Evolutionary conservation across 2,329 filamentous ascomycete genomes (phyloP), one percentile per base, ranked within the genome.

Genomic region (Fusarium secorum): DNA sequence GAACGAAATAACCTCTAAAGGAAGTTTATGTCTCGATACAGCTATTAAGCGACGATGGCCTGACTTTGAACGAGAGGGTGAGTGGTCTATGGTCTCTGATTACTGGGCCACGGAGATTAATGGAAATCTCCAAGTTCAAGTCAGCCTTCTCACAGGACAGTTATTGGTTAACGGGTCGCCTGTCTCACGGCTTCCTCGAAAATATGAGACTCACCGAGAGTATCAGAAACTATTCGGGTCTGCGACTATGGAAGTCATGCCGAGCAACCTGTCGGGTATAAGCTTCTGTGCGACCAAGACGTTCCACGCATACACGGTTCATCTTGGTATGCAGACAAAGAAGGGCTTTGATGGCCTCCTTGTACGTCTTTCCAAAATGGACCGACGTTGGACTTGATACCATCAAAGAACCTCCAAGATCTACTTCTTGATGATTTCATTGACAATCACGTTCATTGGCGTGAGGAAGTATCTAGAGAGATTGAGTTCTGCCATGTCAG

Each of bases 361-460:
- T 2, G 73, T 86, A 8, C 75, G 74, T 8, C 76, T 76, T 1
- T 30, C 38, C 0, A 69, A 72, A 36, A 71, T 13, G 61, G 14
- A 15, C 52, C 51, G 0, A 11, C 54, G 42, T 6, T 63, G 1
- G 74, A 82, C 18, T 67, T 85, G 0, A 28, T 86, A 0, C 82
- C 84, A 0, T 56, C 68, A 0, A 38, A 65, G 8, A 17, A 79
- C 1, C 75, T 85, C 0, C 4, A 60, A 0, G 55, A 32, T 0
- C 45, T 55, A 0, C 59, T 86, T 0, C 85, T 85, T 1, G 13
- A 63, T 0, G 48, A 67, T 1, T 82, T 88, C 11, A 68, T 84
- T 3, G 46, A 81, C 3, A 67, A 81, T 0, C 83, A 79, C 56
- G 77, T 80, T 0, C 86, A 88, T 60, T 89, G 87, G 86, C n/a